phyloP scores from a whole-genome alignment of 2,329 filamentous ascomycete genomes.

The Zymoseptoria ardabiliae region DNA sequence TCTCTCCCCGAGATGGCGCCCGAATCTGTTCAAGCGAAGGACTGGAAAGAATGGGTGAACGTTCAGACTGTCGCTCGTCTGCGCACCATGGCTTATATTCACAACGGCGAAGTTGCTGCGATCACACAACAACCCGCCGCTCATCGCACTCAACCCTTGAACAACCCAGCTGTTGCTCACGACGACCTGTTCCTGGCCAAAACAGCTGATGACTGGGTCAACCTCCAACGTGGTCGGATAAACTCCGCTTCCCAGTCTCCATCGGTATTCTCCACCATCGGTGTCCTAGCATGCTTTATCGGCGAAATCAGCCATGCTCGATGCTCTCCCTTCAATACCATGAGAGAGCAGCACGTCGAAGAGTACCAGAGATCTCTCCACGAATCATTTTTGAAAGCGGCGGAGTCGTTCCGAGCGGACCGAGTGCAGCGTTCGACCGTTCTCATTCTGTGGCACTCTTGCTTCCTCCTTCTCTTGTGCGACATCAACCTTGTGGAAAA shows the following conservation, averaged over 20 bases:
- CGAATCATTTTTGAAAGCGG: not conserved
- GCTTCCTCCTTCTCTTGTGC: constrained; percentile 5
- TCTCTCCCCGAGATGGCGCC: not conserved
- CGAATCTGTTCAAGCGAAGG: not conserved
- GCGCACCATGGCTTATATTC: not conserved
- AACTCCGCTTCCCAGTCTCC: not conserved
- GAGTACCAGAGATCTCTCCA: not conserved
- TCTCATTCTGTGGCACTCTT: constrained; percentile 6
- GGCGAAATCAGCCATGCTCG: constrained; percentile 2
- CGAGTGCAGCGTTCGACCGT: not conserved
- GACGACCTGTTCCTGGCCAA: constrained; percentile 2
- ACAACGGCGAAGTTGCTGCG: constrained; percentile 5
- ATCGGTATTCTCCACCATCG: constrained; percentile 1
- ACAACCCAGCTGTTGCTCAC: not conserved
- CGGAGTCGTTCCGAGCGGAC: not conserved
- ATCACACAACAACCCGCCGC: not conserved
- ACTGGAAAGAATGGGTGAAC: constrained; percentile 2
- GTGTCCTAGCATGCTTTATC: not conserved
- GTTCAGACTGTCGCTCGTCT: constrained; percentile 2
- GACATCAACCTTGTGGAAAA: constrained; percentile 4
- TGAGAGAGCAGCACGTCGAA: not conserved
- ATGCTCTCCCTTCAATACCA: not conserved
- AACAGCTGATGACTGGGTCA: constrained; percentile 2
- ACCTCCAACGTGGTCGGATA: not conserved
- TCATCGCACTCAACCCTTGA: not conserved